These are phyloP conservation scores for Pythium vanterpoolii DNA, from an alignment of 352 stramenopile genomes.

Conservation along the genomic window DNA sequence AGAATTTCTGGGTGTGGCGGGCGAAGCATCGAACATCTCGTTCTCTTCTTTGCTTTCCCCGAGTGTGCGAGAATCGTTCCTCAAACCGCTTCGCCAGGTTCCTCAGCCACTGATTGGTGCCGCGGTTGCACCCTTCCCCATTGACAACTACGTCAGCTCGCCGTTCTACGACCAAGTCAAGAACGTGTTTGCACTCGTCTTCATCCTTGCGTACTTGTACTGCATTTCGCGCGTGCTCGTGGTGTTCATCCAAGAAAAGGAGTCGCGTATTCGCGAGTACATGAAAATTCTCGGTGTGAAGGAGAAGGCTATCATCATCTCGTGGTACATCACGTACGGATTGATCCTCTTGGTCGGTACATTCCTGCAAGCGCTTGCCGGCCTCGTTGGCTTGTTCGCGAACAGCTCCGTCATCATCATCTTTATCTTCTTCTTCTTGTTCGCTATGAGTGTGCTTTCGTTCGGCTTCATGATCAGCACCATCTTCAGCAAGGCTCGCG, in stretches of 20 bases:
- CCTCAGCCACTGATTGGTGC: slow-evolving; percentile 53
- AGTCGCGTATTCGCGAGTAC: slow-evolving; percentile 86
- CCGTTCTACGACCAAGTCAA: slow-evolving; percentile 73
- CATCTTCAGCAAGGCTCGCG: slow-evolving; percentile 51
- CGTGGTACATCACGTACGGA: slow-evolving; percentile 83
- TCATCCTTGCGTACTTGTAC: slow-evolving; percentile 92
- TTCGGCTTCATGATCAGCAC: slow-evolving; percentile 74
- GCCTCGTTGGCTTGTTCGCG: not conserved
- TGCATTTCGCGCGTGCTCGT: slow-evolving; percentile 88
- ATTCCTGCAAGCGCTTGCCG: slow-evolving; percentile 42
- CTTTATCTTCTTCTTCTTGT: slow-evolving; percentile 74
- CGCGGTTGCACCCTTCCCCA: slow-evolving; percentile 50
- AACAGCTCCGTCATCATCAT: slow-evolving; percentile 22
- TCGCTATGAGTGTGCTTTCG: slow-evolving; percentile 64
- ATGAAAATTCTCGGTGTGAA: slow-evolving; percentile 91
- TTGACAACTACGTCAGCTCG: slow-evolving; percentile 48
- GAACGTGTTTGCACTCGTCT: slow-evolving; percentile 85
- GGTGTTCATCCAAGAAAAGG: slow-evolving; percentile 90
- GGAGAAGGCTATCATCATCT: slow-evolving; percentile 42
- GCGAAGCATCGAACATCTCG: slow-evolving; percentile 15
- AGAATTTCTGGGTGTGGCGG: slow-evolving; percentile 7
- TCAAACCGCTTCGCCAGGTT: slow-evolving; percentile 49
- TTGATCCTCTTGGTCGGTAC: slow-evolving; percentile 44
- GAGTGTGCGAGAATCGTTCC: slow-evolving; percentile 25
- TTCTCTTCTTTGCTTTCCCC: slow-evolving; percentile 12